Evolutionary conservation across 345 rosid species (phyloP).

Genomic region (Brassica incana): DNA sequence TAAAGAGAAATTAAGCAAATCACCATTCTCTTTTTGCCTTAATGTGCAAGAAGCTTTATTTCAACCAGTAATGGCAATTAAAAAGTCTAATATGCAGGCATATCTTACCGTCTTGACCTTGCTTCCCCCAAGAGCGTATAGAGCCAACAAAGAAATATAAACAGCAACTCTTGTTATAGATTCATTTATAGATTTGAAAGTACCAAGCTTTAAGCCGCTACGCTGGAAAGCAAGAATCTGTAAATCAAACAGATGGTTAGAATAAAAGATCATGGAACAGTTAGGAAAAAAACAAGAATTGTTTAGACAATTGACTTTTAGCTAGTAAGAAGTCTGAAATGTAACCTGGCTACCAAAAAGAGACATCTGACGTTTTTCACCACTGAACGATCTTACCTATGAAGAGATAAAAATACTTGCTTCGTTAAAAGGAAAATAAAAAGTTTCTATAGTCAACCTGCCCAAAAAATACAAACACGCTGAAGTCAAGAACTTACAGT

Average conservation of each 20-base stretch:
- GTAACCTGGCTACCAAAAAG: conserved; percentile 81
- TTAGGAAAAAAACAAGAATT: background rate
- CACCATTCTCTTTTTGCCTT: background rate
- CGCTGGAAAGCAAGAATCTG: conserved; percentile 83
- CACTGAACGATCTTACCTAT: conserved; percentile 97
- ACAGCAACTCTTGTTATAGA: conserved; percentile 91
- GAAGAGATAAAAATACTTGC: conserved; percentile 25
- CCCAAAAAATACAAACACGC: conserved; percentile 2
- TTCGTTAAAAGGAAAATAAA: conserved; percentile 9
- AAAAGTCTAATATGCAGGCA: conserved; percentile 30
- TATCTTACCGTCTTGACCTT: conserved; percentile 92
- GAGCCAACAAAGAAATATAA: conserved; percentile 78
- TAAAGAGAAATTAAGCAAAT: background rate
- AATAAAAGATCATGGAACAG: conserved; percentile 14
- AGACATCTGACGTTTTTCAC: conserved; percentile 90
- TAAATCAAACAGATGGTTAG: conserved; percentile 33
- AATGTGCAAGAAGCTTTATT: conserved; percentile 4
- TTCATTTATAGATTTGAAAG: conserved; percentile 86
- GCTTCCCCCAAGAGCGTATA: conserved; percentile 90
- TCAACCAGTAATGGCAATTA: conserved; percentile 18
- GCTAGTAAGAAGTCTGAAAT: conserved; percentile 7
- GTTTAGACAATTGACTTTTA: background rate
- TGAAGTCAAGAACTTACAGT: conserved; percentile 59
- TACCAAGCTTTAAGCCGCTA: conserved; percentile 92
- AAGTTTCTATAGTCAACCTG: background rate